Conservation (phyloP, 2,329 filamentous ascomycete genomes). For the Fusarium goolgardi region DNA sequence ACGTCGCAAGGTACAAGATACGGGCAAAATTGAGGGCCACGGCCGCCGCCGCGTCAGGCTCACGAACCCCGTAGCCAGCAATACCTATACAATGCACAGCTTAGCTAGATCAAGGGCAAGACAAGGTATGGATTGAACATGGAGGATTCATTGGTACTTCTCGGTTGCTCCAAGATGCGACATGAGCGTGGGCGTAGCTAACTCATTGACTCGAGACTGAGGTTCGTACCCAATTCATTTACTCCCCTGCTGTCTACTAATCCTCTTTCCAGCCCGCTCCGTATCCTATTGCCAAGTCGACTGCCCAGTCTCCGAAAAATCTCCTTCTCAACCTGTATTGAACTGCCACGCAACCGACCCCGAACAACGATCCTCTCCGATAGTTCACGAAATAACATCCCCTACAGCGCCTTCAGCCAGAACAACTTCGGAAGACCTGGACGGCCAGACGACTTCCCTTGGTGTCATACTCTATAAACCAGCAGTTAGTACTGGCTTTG, state of each 20-base stretch:
- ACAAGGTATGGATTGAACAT: slow-evolving; percentile 3
- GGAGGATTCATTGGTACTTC: background rate
- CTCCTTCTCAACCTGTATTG: slow-evolving; percentile 8
- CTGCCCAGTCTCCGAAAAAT: background rate
- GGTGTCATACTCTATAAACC: background rate
- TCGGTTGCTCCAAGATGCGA: background rate
- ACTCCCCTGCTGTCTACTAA: background rate
- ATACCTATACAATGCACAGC: slow-evolving; percentile 2
- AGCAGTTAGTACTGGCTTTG: background rate
- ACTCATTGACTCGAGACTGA: slow-evolving; percentile 4
- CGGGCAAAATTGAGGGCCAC: background rate
- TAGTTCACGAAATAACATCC: background rate
- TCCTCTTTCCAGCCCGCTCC: background rate
- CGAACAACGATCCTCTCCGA: background rate
- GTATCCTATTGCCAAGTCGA: background rate
- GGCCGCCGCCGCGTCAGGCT: background rate
- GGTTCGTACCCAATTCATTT: background rate
- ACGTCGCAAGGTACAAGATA: background rate
- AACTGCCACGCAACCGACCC: background rate
- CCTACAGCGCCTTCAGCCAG: background rate
- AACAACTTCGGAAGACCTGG: background rate
- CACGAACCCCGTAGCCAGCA: background rate
- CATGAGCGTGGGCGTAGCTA: background rate
- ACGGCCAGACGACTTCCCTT: background rate
- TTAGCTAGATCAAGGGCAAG: background rate